These are phyloP conservation scores for Epichloe festucae DNA, from an alignment of 2,329 filamentous ascomycete genomes.

Conservation along the genomic window DNA sequence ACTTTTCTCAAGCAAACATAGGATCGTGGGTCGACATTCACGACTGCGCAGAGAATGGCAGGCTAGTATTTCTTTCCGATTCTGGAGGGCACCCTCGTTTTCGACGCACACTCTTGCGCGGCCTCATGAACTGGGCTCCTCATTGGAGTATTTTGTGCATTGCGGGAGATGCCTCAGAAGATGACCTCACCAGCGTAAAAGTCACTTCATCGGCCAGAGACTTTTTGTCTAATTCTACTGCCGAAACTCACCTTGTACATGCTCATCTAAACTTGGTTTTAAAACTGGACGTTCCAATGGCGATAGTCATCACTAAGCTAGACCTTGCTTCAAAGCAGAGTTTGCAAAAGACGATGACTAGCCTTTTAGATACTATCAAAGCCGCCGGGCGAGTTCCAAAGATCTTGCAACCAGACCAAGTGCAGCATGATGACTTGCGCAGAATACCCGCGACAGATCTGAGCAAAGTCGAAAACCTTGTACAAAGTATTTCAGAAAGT, in stretches of 20 bases:
- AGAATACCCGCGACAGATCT: conserved; percentile 43
- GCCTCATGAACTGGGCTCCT: conserved; percentile 88
- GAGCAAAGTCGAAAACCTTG: conserved; percentile 41
- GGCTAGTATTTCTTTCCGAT: conserved; percentile 80
- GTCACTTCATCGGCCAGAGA: conserved; percentile 39
- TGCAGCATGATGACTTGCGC: conserved; percentile 37
- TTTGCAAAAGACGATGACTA: conserved; percentile 57
- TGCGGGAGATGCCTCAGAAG: conserved; percentile 59
- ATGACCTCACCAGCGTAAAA: conserved; percentile 15
- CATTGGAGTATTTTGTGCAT: conserved; percentile 89
- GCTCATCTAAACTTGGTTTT: conserved; percentile 78
- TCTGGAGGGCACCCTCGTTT: conserved; percentile 86
- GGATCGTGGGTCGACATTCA: conserved; percentile 94
- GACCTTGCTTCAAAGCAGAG: conserved; percentile 68
- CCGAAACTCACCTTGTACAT: conserved; percentile 57
- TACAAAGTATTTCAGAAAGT: conserved; percentile 35
- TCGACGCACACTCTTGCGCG: conserved; percentile 74
- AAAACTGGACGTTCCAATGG: conserved; percentile 62
- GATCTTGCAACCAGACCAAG: conserved; percentile 50
- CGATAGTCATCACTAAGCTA: conserved; percentile 80
- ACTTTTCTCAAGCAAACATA: conserved; percentile 76
- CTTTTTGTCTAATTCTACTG: conserved; percentile 33
- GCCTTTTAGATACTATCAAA: conserved; percentile 67
- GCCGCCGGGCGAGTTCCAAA: conserved; percentile 58
- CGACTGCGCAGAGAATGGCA: conserved; percentile 56